Evolutionary conservation across 2,329 filamentous ascomycete genomes (phyloP).

Genomic region (Nothopassalora personata): DNA sequence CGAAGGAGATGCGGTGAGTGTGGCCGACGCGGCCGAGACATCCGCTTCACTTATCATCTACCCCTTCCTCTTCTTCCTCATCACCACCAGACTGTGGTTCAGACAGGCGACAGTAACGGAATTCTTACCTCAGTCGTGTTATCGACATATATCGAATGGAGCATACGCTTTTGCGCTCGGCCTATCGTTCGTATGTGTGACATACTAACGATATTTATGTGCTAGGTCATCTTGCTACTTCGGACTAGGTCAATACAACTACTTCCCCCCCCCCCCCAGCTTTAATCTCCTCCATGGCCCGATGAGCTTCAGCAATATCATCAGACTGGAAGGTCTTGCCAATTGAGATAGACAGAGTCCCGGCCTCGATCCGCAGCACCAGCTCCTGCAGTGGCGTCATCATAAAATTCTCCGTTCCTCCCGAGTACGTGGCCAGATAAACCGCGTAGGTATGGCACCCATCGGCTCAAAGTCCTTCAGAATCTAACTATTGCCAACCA

Average conservation of each 20-base stretch:
- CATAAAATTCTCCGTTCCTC: conserved; percentile 38
- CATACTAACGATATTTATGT: too few relatives aligned
- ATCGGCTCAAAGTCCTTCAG: conserved; percentile 40
- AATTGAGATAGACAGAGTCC: conserved; percentile 38
- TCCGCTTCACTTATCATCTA: not conserved
- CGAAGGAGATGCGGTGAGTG: not conserved
- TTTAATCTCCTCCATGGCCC: conserved; percentile 41
- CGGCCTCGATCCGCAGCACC: conserved; percentile 35
- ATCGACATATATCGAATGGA: too few relatives aligned
- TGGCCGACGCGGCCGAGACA: not conserved
- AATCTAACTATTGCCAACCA: conserved; percentile 41
- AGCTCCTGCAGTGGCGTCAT: conserved; percentile 39
- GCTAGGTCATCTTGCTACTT: too few relatives aligned
- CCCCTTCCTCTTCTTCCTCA: too few relatives aligned
- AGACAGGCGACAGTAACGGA: too few relatives aligned
- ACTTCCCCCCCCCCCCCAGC: conserved; percentile 44
- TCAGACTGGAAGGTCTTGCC: conserved; percentile 42
- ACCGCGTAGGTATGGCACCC: conserved; percentile 39
- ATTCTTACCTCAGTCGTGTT: too few relatives aligned
- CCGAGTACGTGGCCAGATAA: conserved; percentile 40
- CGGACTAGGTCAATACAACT: too few relatives aligned
- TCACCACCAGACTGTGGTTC: too few relatives aligned
- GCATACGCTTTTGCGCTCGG: too few relatives aligned
- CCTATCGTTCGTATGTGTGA: too few relatives aligned
- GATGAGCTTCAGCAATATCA: conserved; percentile 44